These are phyloP conservation scores for Vanderwaltozyma yarrowii DNA, from an alignment of 805 yeast genomes.

Conservation along the genomic window DNA sequence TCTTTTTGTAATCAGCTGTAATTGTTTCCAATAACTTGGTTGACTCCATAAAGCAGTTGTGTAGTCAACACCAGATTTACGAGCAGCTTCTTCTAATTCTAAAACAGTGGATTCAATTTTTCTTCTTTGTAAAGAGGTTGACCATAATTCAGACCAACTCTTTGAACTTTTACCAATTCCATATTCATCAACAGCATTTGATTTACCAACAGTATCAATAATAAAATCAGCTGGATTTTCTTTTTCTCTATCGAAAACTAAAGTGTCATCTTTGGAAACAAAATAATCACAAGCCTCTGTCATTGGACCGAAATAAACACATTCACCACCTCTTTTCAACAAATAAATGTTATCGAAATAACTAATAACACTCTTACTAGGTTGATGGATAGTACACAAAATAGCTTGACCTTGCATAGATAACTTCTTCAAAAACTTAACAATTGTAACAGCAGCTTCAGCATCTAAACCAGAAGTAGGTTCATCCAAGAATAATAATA, in stretches of 20 bases:
- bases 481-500: slow-evolving; percentile 75
- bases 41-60: slow-evolving; percentile 12
- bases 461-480: slow-evolving; percentile 96
- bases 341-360: slow-evolving; percentile 52
- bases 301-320: slow-evolving; percentile 65
- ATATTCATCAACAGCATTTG: slow-evolving; percentile 27
- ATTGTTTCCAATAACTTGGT: slow-evolving; percentile 39
- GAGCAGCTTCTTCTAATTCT: slow-evolving; percentile 13
- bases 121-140: slow-evolving; percentile 8
- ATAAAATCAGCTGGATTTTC: slow-evolving; percentile 75
- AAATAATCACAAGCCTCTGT: slow-evolving; percentile 43
- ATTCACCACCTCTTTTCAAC: slow-evolving; percentile 60
- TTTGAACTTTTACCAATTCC: slow-evolving; percentile 4
- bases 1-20: slow-evolving; percentile 33
- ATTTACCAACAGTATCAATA: slow-evolving; percentile 62
- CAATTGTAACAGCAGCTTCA: slow-evolving; percentile 83
- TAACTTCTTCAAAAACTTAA: slow-evolving; percentile 75
- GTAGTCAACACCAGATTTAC: slow-evolving; percentile 11
- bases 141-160: slow-evolving; percentile 20
- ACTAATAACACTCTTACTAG: slow-evolving; percentile 57
- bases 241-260: slow-evolving; percentile 35
- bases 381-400: slow-evolving; percentile 92
- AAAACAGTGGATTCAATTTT: slow-evolving; percentile 3
- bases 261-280: slow-evolving; percentile 49
- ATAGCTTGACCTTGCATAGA: slow-evolving; percentile 78